Conservation (phyloP, 1,139 yeast species). For the Ogataea hybrid region DNA sequence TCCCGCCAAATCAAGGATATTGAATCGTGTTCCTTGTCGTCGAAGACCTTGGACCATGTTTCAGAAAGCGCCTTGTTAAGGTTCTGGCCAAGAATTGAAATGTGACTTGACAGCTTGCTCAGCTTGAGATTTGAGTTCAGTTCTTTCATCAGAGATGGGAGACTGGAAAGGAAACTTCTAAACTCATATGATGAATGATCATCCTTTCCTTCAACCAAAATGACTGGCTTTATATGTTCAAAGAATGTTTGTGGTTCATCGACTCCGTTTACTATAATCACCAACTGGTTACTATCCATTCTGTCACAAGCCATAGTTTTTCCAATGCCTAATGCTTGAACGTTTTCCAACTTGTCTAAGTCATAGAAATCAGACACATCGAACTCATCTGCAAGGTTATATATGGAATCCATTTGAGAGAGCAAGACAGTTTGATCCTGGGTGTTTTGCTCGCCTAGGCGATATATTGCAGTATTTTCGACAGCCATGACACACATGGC, state of each 20-base stretch:
- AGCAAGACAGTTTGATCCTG: slow-evolving; percentile 12
- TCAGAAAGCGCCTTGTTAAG: slow-evolving; percentile 18
- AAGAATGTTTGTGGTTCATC: slow-evolving; percentile 34
- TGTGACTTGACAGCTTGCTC: slow-evolving; percentile 37
- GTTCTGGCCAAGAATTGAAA: slow-evolving; percentile 34
- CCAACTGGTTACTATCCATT: slow-evolving; percentile 33
- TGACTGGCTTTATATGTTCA: slow-evolving; percentile 23
- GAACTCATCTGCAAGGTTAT: slow-evolving; percentile 43
- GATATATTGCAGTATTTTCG: slow-evolving; percentile 30
- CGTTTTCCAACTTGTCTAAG: slow-evolving; percentile 32
- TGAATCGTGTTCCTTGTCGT: slow-evolving; percentile 32
- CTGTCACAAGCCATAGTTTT: slow-evolving; percentile 12
- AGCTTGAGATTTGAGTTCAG: slow-evolving; percentile 15
- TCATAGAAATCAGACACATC: slow-evolving; percentile 38
- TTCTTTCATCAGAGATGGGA: slow-evolving; percentile 23
- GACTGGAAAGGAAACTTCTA: slow-evolving; percentile 21
- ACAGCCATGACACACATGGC: slow-evolving; percentile 14
- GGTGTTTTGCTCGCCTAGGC: slow-evolving; percentile 11
- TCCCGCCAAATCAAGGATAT: slow-evolving; percentile 39
- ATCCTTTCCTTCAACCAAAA: slow-evolving; percentile 20
- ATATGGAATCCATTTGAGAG: slow-evolving; percentile 27
- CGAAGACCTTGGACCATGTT: slow-evolving; percentile 36
- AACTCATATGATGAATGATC: slow-evolving; percentile 22
- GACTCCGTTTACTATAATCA: slow-evolving; percentile 43
- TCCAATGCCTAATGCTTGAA: slow-evolving; percentile 30